Conservation (phyloP, 129 eudicot species). For the Solidago caesia region DNA sequence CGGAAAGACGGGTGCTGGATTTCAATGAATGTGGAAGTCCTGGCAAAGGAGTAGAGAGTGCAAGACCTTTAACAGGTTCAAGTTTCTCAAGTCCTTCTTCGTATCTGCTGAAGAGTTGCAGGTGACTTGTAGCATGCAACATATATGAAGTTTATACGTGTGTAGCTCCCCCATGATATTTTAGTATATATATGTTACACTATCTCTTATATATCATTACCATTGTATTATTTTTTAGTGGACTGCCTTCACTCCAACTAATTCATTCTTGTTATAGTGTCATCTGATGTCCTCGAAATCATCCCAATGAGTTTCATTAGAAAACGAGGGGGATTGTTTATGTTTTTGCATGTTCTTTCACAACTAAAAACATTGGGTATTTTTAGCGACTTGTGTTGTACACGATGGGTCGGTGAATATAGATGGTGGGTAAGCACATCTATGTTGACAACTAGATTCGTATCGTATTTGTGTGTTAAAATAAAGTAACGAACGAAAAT, state of each 20-base stretch:
- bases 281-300: neutral
- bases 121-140: constrained; percentile 37
- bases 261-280: constrained; percentile 9
- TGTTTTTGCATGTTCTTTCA: neutral
- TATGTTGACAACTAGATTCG: too few species aligned
- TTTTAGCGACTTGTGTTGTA: neutral
- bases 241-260: neutral
- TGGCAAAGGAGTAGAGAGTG: constrained; percentile 42
- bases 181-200: constrained; percentile 19
- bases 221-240: constrained; percentile 15
- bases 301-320: neutral
- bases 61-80: constrained; percentile 32
- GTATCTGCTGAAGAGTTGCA: constrained; percentile 66
- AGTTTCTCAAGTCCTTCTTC: constrained; percentile 67
- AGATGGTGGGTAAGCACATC: too few species aligned
- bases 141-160: constrained; percentile 16
- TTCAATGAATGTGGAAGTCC: constrained; percentile 88
- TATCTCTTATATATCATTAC: constrained; percentile 15
- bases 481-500: too few species aligned
- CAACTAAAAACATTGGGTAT: neutral
- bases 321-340: neutral
- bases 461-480: too few species aligned
- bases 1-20: constrained; percentile 79
- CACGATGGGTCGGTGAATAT: too few species aligned
- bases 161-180: constrained; percentile 10